phyloP scores from a whole-genome alignment of 257 asterid genomes.

The Voacanga thouarsii region DNA sequence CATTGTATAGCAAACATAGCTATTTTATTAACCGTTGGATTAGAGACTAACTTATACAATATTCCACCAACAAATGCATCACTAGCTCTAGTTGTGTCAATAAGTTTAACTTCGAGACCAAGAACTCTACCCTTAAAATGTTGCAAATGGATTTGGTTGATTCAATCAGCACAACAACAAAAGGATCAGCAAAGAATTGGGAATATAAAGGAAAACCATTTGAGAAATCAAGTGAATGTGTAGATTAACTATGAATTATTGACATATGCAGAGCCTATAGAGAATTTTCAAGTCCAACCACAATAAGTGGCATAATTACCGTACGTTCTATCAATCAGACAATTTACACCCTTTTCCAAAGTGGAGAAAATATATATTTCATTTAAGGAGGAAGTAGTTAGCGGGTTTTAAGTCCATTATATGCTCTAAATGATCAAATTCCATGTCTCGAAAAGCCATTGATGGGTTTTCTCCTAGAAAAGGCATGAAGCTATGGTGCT shows the following conservation, averaged over 20 bases:
- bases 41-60: no score
- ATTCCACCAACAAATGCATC: no score
- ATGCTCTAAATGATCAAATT: neutral
- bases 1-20: no score
- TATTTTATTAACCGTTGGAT: no score
- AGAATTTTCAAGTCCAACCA: neutral
- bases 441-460: neutral
- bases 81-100: no score
- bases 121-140: conserved; percentile 76
- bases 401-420: neutral
- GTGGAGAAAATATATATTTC: neutral
- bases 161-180: neutral
- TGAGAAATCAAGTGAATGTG: neutral
- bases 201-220: conserved; percentile 3
- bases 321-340: neutral
- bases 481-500: neutral
- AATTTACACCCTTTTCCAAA: neutral
- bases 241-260: neutral
- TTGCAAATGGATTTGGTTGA: conserved; percentile 34
- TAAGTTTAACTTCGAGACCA: conserved; percentile 55
- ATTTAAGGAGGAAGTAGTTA: neutral
- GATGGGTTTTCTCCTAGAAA: no score
- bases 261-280: neutral
- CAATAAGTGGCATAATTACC: neutral
- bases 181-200: neutral